Evolutionary conservation across 1,284 basidiomycete genomes (phyloP), one percentile per base, ranked within the genome.

Genomic region (Spongiforma sp.): DNA sequence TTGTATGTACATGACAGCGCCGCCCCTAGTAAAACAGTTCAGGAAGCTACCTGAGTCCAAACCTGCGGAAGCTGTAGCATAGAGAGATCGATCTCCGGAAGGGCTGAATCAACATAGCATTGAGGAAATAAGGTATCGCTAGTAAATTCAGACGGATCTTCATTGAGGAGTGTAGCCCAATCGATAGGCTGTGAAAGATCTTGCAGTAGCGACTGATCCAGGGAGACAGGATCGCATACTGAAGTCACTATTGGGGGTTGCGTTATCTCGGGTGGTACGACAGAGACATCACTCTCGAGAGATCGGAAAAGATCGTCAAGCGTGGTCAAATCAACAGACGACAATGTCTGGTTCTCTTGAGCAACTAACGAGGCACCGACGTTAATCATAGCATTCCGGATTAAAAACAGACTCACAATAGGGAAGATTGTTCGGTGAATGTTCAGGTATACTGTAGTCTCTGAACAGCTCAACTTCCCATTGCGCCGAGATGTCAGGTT

Each of bases 381-480:
- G 19, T 66, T 24, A 5, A 21, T 3, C 7, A 34, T 12, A 19
- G 30, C 9, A 17, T 36, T n/a, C 5, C 5, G 12, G 8, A 53
- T 36, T 11, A 6, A 48, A 26, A 11, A 21, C 5, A 19, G 30
- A 62, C 65, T 57, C 41, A 65, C 65, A 4, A 48, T 48, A 33
- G 30, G 12, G 21, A 36, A 34, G 2, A 26, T 37, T 5, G 1
- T 34, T 59, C n/a, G 55, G 59, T 15, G 12, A 17, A 19, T 50
- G 14, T 37, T 61, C 63, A 7, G 63, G 71, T 52, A 69, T 41
- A 10, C 0, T 26, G 11, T 73, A 74, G 15, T 66, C 60, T 4
- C 57, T 60, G 14, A 74, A 75, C 9, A 75, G 32, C 11, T 76
- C 63, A 0, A 75, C 64, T 60, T 75, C 70, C 62, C 65, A 65